Evolutionary conservation across 2,329 filamentous ascomycete species (phyloP).

Genomic region (Sclerotinia subarctica): DNA sequence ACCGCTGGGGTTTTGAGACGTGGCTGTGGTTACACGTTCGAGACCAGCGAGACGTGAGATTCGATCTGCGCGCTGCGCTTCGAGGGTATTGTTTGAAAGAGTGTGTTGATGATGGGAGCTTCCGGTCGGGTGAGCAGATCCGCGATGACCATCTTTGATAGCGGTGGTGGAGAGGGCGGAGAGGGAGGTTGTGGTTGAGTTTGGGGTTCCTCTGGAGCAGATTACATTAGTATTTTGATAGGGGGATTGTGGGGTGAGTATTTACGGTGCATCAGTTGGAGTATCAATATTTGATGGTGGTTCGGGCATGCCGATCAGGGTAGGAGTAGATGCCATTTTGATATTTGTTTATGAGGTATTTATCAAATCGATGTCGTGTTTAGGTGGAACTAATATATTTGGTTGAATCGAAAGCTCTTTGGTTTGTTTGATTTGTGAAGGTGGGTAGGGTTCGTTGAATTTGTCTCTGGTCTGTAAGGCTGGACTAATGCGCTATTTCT

Average conservation of each 20-base stretch:
- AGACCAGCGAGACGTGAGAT: slow-evolving; percentile 94
- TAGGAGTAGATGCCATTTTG: slow-evolving; percentile 41
- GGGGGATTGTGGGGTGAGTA: slow-evolving; percentile 25
- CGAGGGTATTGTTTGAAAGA: slow-evolving; percentile 69
- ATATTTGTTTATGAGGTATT: not conserved
- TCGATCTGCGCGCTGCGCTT: slow-evolving; percentile 89
- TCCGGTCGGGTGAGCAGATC: slow-evolving; percentile 63
- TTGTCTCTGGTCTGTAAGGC: slow-evolving; percentile 4
- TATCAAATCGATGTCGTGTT: not conserved
- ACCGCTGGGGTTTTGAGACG: slow-evolving; percentile 43
- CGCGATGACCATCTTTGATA: slow-evolving; percentile 93
- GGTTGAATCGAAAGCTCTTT: not conserved
- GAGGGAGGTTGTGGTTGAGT: slow-evolving; percentile 86
- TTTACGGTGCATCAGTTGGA: slow-evolving; percentile 82
- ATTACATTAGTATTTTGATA: slow-evolving; percentile 26
- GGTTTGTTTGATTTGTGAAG: not conserved
- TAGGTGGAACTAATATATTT: not conserved
- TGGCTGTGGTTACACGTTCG: slow-evolving; percentile 77
- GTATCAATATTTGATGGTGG: slow-evolving; percentile 80
- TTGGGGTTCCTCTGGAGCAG: slow-evolving; percentile 76
- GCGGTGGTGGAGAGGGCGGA: slow-evolving; percentile 89
- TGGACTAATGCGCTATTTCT: not conserved
- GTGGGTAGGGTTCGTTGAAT: not conserved
- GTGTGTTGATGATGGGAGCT: slow-evolving; percentile 56
- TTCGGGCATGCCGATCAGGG: slow-evolving; percentile 79